Base-by-base conservation (phyloP, 768 basidiomycete species). In the Tylopilus balloui region DNA sequence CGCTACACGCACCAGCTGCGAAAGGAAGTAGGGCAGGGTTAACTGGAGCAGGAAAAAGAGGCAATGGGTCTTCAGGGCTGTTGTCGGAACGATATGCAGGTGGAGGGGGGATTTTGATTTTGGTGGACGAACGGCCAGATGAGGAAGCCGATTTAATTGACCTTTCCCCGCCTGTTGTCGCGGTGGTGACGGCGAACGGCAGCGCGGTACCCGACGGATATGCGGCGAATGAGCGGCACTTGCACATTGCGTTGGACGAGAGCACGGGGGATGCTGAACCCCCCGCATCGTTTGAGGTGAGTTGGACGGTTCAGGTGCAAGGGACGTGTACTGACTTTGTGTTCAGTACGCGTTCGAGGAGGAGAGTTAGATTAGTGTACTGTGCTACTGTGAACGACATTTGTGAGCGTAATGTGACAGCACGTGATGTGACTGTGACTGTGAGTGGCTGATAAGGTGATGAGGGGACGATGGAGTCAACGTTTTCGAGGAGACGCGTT, bases 91-190 rank as follows among this genome's bases (percentile, higher is more conserved):
- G 78, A 55, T 84, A 79, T 57, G 83, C 80, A 31, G 84, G 86
- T 31, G 92, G 91, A 17, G 89, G 89, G 38, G 93, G 93, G 4
- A 93, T 98, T 54, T 63, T 99, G 47, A 78, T 99, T 52, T 67
- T 99, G 50, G 71, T 78, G 31, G 93, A 96, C 68, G 76, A 76
- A 39, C 77, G 74, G 55, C 84, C 89, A 10, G 78, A 77, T 21
- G 86, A 86, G 48, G 79, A 79, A 50, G 79, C 77, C 5, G 88
- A 92, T 61, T 85, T 85, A 62, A 84, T 97, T 48, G 78, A 80
- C 57, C 65, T 84, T 35, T 69, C 71, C 3, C 79, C 80, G 48
- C 69, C 76, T 13, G 63, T 64, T 24, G 38, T 23, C 17, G 39
- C 13, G 1, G 48, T 52, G 35, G 54, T 39, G 11, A 54, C 41